Conservation (phyloP, 495 filamentous ascomycete species). For the Copromyces sp. region DNA sequence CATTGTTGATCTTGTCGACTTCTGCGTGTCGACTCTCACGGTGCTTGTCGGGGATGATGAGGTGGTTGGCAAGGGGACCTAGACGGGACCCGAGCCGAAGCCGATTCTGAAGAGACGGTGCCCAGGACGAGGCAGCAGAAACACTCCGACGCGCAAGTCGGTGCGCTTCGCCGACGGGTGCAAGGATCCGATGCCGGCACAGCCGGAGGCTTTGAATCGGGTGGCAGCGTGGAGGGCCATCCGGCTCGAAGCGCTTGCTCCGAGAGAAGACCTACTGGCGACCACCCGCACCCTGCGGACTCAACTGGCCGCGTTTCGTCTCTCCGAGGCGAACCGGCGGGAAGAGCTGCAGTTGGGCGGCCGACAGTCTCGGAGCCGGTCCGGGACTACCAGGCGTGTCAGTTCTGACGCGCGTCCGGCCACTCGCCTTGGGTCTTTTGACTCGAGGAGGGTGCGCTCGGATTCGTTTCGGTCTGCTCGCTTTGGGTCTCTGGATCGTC, state of each 20-base stretch:
- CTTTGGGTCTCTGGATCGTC: neutral
- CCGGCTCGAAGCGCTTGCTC: neutral
- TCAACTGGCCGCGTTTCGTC: neutral
- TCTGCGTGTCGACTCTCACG: neutral
- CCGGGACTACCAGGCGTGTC: neutral
- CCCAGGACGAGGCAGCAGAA: neutral
- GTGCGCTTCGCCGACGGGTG: neutral
- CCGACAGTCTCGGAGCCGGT: neutral
- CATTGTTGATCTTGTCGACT: neutral
- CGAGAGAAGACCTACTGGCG: neutral
- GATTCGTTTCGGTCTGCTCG: neutral
- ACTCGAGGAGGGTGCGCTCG: neutral
- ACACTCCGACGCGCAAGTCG: neutral
- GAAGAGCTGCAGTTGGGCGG: neutral
- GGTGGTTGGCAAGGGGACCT: neutral
- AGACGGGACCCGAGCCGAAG: neutral
- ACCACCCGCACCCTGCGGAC: neutral
- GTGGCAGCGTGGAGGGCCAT: neutral
- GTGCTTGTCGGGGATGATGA: neutral
- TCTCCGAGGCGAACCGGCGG: neutral
- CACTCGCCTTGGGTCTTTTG: no score
- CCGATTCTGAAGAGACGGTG: neutral
- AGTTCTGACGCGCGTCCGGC: no score
- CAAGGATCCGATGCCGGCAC: neutral
- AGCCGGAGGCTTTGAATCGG: neutral